phyloP scores from a whole-genome alignment of 306 rosid species.

The Cicer pinnatifidum region DNA sequence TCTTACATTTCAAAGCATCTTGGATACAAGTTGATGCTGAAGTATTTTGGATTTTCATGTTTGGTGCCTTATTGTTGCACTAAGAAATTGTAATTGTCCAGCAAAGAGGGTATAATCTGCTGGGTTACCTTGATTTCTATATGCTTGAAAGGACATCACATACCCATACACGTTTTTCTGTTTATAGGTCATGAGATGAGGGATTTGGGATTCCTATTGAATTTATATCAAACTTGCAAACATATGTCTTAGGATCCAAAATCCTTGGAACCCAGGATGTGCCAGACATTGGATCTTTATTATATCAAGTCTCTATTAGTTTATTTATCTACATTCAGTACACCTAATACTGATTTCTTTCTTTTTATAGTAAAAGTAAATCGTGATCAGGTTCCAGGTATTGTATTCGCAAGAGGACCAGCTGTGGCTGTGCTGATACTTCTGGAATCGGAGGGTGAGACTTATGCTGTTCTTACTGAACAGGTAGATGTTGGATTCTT shows the following conservation, averaged over 20 bases:
- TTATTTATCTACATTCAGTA: conserved; percentile 28
- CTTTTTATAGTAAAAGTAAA: conserved; percentile 52
- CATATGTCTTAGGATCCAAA: conserved; percentile 10
- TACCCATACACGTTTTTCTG: background rate
- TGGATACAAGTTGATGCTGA: background rate
- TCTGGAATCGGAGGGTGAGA: conserved; percentile 77
- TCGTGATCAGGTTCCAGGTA: conserved; percentile 82
- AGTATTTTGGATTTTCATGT: conserved; percentile 33
- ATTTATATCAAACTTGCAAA: conserved; percentile 17
- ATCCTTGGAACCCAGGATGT: conserved; percentile 21
- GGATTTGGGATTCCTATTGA: conserved; percentile 24
- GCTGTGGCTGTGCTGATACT: conserved; percentile 87
- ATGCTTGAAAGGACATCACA: conserved; percentile 17
- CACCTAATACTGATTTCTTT: conserved; percentile 45
- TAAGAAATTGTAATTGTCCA: conserved; percentile 25
- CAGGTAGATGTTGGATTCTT: conserved; percentile 60
- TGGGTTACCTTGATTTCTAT: conserved; percentile 10
- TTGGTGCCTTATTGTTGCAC: conserved; percentile 7
- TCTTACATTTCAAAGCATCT: background rate
- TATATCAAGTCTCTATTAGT: background rate
- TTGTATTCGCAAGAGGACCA: conserved; percentile 95
- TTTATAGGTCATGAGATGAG: background rate
- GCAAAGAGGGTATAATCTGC: conserved; percentile 28
- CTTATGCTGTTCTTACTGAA: conserved; percentile 87
- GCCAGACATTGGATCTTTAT: background rate